Evolutionary conservation across 163 green algal species (phyloP).

Genomic region (Scenedesmus sp.): DNA sequence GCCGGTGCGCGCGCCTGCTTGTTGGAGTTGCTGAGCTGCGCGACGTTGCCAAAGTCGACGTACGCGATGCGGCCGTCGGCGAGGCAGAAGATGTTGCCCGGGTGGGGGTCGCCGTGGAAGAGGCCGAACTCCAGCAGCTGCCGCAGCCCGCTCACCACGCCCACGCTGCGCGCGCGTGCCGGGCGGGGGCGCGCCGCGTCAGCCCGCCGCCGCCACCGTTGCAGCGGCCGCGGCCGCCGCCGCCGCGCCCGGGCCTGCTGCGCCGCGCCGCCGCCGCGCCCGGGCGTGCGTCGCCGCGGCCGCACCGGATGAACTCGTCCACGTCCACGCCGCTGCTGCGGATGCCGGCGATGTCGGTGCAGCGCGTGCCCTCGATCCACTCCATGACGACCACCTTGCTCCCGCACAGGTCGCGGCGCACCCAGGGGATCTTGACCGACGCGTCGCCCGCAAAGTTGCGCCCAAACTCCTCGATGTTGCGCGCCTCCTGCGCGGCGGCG

Average conservation of each 20-base stretch:
- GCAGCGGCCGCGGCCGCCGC: too few relatives aligned
- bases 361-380: constrained; percentile 98
- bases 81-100: constrained; percentile 94
- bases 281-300: not conserved
- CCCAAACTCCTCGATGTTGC: constrained; percentile 75
- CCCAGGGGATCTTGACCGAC: constrained; percentile 98
- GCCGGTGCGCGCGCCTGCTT: constrained; percentile 64
- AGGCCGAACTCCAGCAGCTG: constrained; percentile 87
- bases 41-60: constrained; percentile 99
- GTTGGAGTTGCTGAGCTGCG: constrained; percentile 86
- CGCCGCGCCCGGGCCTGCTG: too few relatives aligned
- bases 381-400: constrained; percentile 92
- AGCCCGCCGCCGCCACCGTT: too few relatives aligned
- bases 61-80: constrained; percentile 98
- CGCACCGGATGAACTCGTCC: constrained; percentile 44
- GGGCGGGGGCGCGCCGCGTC: not conserved
- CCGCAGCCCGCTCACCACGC: constrained; percentile 87
- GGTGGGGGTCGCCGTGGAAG: constrained; percentile 78
- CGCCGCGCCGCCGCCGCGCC: not conserved
- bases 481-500: constrained; percentile 61
- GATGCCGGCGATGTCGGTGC: constrained; percentile 80
- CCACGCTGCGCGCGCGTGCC: constrained; percentile 29
- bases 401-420: constrained; percentile 84
- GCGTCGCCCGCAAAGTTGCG: constrained; percentile 91
- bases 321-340: constrained; percentile 56